phyloP scores from a whole-genome alignment of 176 grass and related monocot species.

The Juncus effusus region DNA sequence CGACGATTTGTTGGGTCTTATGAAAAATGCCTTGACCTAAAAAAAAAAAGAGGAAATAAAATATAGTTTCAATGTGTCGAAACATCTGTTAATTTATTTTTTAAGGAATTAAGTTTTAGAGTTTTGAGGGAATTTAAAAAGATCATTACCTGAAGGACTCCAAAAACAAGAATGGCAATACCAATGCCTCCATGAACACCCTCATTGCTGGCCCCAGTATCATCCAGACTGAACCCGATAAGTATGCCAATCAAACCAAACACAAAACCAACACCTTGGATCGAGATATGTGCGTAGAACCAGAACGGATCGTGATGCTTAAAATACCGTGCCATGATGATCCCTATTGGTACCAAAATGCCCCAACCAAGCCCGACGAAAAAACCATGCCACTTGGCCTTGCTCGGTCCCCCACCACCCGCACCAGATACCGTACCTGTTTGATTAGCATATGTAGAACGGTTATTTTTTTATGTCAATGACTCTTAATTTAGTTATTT shows the following conservation, averaged over 20 bases:
- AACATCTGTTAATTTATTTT: background rate
- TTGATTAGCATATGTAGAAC: no score
- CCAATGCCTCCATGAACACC: conserved; percentile 42
- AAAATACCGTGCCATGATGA: conserved; percentile 57
- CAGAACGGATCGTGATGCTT: conserved; percentile 53
- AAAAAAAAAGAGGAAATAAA: background rate
- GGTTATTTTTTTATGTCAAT: no score
- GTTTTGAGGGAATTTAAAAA: background rate
- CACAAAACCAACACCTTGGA: conserved; percentile 56
- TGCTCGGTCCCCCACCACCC: background rate
- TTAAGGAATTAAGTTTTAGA: background rate
- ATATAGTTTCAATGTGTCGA: background rate
- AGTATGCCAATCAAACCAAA: conserved; percentile 36
- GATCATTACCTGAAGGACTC: conserved; percentile 50
- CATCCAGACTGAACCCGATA: conserved; percentile 46
- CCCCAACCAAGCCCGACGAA: conserved; percentile 53
- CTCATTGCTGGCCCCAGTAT: conserved; percentile 24
- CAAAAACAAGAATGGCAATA: conserved; percentile 38
- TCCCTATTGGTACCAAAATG: conserved; percentile 48
- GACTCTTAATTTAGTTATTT: no score
- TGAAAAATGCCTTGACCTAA: conserved; percentile 48
- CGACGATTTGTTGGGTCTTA: conserved; percentile 40
- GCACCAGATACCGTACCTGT: no score
- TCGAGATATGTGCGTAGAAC: conserved; percentile 77
- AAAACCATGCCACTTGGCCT: conserved; percentile 44